Base-by-base conservation (phyloP, 768 basidiomycete genomes). In the Asterophora lycoperdoides region DNA sequence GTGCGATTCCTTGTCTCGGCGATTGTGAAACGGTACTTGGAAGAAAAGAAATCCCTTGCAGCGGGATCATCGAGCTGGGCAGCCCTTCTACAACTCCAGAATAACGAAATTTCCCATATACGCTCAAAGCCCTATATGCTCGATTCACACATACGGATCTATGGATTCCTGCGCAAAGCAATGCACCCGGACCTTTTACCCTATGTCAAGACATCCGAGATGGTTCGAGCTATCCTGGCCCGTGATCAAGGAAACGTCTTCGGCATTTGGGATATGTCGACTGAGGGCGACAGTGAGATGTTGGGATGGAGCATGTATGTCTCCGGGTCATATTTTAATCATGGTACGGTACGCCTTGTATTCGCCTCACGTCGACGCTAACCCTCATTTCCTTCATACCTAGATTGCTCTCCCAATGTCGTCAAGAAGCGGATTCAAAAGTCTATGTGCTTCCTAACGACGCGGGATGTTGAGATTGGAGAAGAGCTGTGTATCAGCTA, bases 221-320 rank as follows among this genome's bases (percentile, higher is more conserved):
- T 65, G 35, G 70, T 80, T 28, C 77, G 83, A n/a, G 73, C 68
- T 1, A 64, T 83, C 8, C 65, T 85, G 14, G 73, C 73, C 13
- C 74, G 83, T 10, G 83, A 85, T 51, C 73, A 76, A 18, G 83
- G 83, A 17, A 86, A 86, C 53, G 74, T 80, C 7, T 86, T 86
- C 51, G 84, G 84, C 13, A 75, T 86, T 39, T 86, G 80, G 79
- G 81, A 85, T 51, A 75, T 61, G 66, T 70, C 63, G 26, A 63
- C 63, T 47, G 65, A 66, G 51, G 70, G 69, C 15, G 75, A 75
- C 33, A 71, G 70, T 41, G 81, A 82, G 62, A 80, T 84, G 82
- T 59, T 84, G 15, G 83, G 83, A 18, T 86, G 80, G 76, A 80
- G 75, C 4, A 69, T 83, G 53, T 85, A 80, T 63, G 62, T 75